A percentile compares a stretch with the other conserved stretches of the same genome.
Conservation (phyloP, 495 filamentous ascomycete species). For the Glarea lozoyensis region DNA sequence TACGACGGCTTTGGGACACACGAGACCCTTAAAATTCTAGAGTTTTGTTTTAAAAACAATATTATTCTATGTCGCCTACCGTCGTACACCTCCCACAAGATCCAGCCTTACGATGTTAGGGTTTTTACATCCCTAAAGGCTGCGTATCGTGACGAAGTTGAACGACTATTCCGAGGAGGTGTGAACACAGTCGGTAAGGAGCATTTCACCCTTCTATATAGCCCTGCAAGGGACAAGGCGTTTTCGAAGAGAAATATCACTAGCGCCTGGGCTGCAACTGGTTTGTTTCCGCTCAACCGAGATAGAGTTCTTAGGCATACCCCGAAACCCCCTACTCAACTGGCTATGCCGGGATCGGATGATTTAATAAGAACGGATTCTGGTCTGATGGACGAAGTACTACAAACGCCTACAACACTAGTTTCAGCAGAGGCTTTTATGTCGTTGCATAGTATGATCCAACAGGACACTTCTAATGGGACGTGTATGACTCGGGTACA, state of each 20-base stretch:
- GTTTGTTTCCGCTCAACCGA: slow-evolving; percentile 26
- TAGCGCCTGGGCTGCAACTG: slow-evolving; percentile 20
- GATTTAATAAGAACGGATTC: too few relatives aligned
- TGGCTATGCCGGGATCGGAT: slow-evolving; percentile 14
- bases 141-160: too few relatives aligned
- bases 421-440: slow-evolving; percentile 20
- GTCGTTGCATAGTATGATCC: slow-evolving; percentile 22
- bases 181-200: slow-evolving; percentile 24
- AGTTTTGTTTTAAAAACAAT: too few relatives aligned
- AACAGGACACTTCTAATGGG: slow-evolving; percentile 22
- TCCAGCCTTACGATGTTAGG: too few relatives aligned
- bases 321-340: slow-evolving; percentile 18
- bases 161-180: too few relatives aligned
- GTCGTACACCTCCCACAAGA: too few relatives aligned
- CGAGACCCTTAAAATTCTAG: too few relatives aligned
- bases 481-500: slow-evolving; percentile 20
- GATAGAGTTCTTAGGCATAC: slow-evolving; percentile 24
- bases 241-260: slow-evolving; percentile 25
- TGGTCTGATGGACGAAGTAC: too few relatives aligned
- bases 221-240: slow-evolving; percentile 22
- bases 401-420: slow-evolving; percentile 21
- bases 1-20: too few relatives aligned
- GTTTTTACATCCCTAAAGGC: too few relatives aligned
- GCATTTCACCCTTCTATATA: slow-evolving; percentile 27
- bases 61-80: too few relatives aligned